Evolutionary conservation across 495 filamentous ascomycete genomes (phyloP).

Genomic region (Xylaria venustula): DNA sequence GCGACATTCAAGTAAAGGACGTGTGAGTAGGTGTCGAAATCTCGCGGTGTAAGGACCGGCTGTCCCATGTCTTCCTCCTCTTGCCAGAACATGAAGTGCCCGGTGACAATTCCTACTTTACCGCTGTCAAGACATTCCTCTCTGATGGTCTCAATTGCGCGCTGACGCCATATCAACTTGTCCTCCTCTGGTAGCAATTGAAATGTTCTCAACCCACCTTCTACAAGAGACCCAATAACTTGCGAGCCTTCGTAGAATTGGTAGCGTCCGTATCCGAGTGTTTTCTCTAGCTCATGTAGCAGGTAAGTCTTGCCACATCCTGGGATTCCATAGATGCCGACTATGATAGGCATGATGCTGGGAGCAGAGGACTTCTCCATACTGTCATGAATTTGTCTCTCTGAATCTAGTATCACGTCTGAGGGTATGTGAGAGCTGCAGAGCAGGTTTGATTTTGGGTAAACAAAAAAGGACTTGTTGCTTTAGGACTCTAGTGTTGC

Average conservation of each 20-base stretch:
- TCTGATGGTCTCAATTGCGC: constrained; percentile 50
- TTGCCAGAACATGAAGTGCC: constrained; percentile 64
- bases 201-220: constrained; percentile 56
- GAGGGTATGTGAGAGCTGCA: neutral
- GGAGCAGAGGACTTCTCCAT: too few relatives aligned
- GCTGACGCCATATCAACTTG: constrained; percentile 41
- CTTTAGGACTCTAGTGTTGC: too few relatives aligned
- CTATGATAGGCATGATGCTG: constrained; percentile 38
- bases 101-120: constrained; percentile 52
- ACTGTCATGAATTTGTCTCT: neutral
- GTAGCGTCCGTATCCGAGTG: constrained; percentile 42
- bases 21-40: constrained; percentile 56
- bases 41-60: constrained; percentile 44
- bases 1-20: constrained; percentile 58
- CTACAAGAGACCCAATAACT: constrained; percentile 46
- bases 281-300: constrained; percentile 41
- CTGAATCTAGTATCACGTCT: neutral
- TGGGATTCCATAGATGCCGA: constrained; percentile 64
- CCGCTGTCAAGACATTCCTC: constrained; percentile 36
- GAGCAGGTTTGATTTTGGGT: too few relatives aligned
- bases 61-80: constrained; percentile 34
- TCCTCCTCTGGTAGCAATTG: constrained; percentile 38
- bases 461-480: too few relatives aligned
- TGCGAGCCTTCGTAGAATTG: constrained; percentile 53
- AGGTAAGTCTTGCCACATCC: constrained; percentile 59